These are phyloP conservation scores for Candida coleopterorum DNA, from an alignment of 805 yeast species.

Conservation along the genomic window DNA sequence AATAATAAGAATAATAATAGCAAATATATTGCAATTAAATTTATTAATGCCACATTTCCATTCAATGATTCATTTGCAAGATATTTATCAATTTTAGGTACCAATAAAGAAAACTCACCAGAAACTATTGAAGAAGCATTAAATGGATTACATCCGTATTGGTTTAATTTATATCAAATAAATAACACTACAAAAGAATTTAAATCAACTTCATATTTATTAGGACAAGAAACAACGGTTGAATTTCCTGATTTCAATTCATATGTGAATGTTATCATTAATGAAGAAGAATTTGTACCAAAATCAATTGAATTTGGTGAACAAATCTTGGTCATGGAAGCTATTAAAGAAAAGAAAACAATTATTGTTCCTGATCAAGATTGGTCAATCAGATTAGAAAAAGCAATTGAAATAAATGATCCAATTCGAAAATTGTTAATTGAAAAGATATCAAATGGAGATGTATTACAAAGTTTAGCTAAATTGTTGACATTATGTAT, in stretches of 20 bases:
- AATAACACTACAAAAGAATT: conserved; percentile 40
- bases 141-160: conserved; percentile 78
- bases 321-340: conserved; percentile 61
- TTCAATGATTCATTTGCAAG: conserved; percentile 68
- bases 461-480: conserved; percentile 14
- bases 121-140: conserved; percentile 77
- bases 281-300: conserved; percentile 18
- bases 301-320: conserved; percentile 50
- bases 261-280: conserved; percentile 23
- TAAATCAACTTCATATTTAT: conserved; percentile 39
- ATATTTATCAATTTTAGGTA: conserved; percentile 60
- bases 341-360: conserved; percentile 47
- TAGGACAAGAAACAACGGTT: conserved; percentile 36
- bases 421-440: conserved; percentile 33
- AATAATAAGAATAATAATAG: conserved; percentile 42
- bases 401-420: conserved; percentile 60
- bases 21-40: conserved; percentile 63
- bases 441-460: conserved; percentile 16
- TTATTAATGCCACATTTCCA: conserved; percentile 55
- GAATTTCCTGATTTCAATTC: conserved; percentile 53
- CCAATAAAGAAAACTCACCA: conserved; percentile 51
- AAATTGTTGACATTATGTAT: conserved; percentile 30
- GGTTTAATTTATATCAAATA: conserved; percentile 55
- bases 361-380: conserved; percentile 65
- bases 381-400: conserved; percentile 67